Evolutionary conservation across 2,329 filamentous ascomycete species (phyloP), one percentile per base, ranked within the genome.

Genomic region (Podosphaera fusca): DNA sequence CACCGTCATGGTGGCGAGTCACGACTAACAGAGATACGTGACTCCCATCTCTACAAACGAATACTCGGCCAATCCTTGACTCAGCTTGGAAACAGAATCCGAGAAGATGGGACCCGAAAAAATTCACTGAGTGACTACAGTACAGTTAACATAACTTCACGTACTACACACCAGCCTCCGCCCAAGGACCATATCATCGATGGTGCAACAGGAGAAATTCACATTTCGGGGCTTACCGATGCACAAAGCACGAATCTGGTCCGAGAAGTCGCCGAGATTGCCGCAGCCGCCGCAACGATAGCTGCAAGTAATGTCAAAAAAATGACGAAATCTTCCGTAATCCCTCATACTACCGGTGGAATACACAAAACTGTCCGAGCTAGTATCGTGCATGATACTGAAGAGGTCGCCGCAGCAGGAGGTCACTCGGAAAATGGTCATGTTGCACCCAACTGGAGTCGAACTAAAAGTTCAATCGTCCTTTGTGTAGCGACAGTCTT

Each of bases 391-490:
- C 64, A 70, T 47, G 63, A 65, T 14, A 58, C 61, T 35, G 63
- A 63, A 55, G 60, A 61, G 30, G 55, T 49, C 4, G 58, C 56
- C 46, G 57, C 56, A n/a, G 61, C 59, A n/a, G 68, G 65, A 40
- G 70, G 70, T 33, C 71, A 75, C 50, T 70, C 67, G 33, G 62
- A 59, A 56, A 66, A 67, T 46, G 71, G 90, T 0, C 94, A 98
- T 65, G 92, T 98, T 69, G 92, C 92, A n/a, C 92, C 92, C 3
- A 98, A 98, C 68, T 98, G 92, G 92, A 87, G 90, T 64, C 82
- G 88, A 60, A 79, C 77, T 56, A 96, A 96, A 77, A 95, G 87
- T 73, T 78, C 87, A 1, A 74, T 95, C 52, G 90, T 98, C 58
- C 75, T 98, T 10, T 80, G 96, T 62, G 83, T 80, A 1, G 90